phyloP scores from a whole-genome alignment of 2,329 filamentous ascomycete genomes.

The Diaporthe aspalathi region DNA sequence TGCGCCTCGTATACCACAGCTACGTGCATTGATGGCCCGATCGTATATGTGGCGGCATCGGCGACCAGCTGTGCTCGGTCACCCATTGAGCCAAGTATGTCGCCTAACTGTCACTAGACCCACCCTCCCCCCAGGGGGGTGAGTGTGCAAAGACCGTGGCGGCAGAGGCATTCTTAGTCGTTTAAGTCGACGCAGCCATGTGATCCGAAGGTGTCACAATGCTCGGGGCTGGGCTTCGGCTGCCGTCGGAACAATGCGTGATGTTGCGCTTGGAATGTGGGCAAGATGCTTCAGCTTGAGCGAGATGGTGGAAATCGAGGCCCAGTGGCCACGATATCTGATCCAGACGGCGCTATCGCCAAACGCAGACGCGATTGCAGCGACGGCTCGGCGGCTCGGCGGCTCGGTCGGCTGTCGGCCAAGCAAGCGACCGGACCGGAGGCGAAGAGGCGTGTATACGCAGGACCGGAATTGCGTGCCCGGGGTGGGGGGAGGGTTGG shows the following conservation, averaged over 20 bases:
- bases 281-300: background rate
- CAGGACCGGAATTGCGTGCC: constrained; percentile 36
- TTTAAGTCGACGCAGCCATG: too few species aligned
- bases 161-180: background rate
- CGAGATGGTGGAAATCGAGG: constrained; percentile 12
- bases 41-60: background rate
- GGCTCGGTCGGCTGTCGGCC: constrained; percentile 38
- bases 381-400: constrained; percentile 3
- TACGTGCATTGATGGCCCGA: background rate
- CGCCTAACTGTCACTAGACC: too few species aligned
- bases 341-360: background rate
- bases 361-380: background rate
- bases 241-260: background rate
- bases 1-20: background rate
- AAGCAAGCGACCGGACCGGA: constrained; percentile 23
- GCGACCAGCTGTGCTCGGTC: background rate
- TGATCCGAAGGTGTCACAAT: background rate
- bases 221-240: background rate
- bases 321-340: background rate
- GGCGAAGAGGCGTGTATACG: background rate
- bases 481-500: background rate
- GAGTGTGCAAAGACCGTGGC: background rate
- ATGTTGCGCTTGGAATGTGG: background rate
- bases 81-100: background rate
- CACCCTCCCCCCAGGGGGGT: too few species aligned